phyloP scores from a whole-genome alignment of 192 early-diverging fungal genomes.

The Coemansia sp. region DNA sequence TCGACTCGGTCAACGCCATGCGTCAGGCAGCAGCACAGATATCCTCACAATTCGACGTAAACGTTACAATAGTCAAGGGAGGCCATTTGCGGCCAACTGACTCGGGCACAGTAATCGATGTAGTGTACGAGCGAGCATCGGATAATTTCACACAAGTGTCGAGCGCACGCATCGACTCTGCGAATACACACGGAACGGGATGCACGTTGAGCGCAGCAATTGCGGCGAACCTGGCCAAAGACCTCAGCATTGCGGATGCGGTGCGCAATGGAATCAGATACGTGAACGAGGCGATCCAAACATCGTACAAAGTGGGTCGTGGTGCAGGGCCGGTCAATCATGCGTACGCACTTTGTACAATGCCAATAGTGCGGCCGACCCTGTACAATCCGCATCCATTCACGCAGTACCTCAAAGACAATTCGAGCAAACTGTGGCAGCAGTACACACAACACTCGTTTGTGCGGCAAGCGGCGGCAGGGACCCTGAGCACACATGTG shows the following conservation, averaged over 20 bases:
- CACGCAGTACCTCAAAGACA: conserved; percentile 51
- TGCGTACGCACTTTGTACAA: conserved; percentile 15
- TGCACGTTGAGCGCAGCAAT: conserved; percentile 85
- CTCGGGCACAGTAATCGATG: conserved; percentile 55
- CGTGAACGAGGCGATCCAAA: conserved; percentile 65
- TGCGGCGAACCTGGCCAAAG: conserved; percentile 65
- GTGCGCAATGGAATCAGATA: conserved; percentile 61
- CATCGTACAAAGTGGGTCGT: conserved; percentile 60
- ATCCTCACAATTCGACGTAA: conserved; percentile 53
- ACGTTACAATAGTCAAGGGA: conserved; percentile 74
- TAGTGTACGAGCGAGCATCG: conserved; percentile 58
- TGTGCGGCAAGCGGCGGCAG: conserved; percentile 73
- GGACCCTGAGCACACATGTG: conserved; percentile 63
- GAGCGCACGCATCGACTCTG: conserved; percentile 63
- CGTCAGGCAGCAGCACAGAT: conserved; percentile 59
- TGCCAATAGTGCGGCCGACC: conserved; percentile 32
- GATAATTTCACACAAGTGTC: conserved; percentile 48
- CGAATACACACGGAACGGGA: conserved; percentile 83
- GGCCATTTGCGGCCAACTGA: conserved; percentile 65
- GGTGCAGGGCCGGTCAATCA: conserved; percentile 81
- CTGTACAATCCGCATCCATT: conserved; percentile 52
- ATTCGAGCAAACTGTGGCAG: conserved; percentile 52
- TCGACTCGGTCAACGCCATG: conserved; percentile 64
- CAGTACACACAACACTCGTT: conserved; percentile 72
- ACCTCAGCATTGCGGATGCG: conserved; percentile 52